phyloP scores from a whole-genome alignment of 2,329 filamentous ascomycete species.

The Claviceps sp. region DNA sequence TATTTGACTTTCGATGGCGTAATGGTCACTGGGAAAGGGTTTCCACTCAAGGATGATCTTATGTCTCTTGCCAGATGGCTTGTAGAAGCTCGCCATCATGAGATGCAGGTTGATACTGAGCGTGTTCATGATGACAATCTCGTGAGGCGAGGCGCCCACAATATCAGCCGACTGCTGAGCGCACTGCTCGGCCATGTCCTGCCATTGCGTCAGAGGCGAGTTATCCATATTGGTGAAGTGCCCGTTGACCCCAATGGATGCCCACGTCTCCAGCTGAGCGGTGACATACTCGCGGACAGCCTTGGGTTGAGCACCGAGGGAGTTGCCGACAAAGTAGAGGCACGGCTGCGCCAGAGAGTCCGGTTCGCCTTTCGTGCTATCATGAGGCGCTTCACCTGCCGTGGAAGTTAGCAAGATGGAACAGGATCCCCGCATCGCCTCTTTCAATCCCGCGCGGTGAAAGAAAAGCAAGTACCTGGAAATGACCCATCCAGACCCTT shows the following conservation, averaged over 20 bases:
- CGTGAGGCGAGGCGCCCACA: conserved; percentile 57
- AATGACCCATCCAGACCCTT: conserved; percentile 37
- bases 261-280: conserved; percentile 71
- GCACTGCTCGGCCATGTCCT: conserved; percentile 66
- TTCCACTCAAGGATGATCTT: conserved; percentile 86
- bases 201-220: conserved; percentile 57
- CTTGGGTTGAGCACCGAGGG: conserved; percentile 70
- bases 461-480: conserved; percentile 20
- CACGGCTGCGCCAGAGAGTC: conserved; percentile 16
- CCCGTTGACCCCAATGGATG: conserved; percentile 68
- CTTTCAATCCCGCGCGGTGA: background rate
- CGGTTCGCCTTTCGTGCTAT: conserved; percentile 13
- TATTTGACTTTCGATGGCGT: conserved; percentile 73
- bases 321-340: conserved; percentile 85
- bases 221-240: conserved; percentile 62
- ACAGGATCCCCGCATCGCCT: background rate
- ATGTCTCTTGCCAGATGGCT: conserved; percentile 47
- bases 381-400: conserved; percentile 1
- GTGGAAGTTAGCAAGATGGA: background rate
- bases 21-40: conserved; percentile 81
- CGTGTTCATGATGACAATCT: conserved; percentile 82
- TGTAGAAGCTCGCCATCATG: conserved; percentile 74
- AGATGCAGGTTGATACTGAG: conserved; percentile 72
- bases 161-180: conserved; percentile 57
- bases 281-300: conserved; percentile 51